These are phyloP conservation scores for Wickerhamomyces silvicola DNA, from an alignment of 805 yeast species.

Conservation along the genomic window DNA sequence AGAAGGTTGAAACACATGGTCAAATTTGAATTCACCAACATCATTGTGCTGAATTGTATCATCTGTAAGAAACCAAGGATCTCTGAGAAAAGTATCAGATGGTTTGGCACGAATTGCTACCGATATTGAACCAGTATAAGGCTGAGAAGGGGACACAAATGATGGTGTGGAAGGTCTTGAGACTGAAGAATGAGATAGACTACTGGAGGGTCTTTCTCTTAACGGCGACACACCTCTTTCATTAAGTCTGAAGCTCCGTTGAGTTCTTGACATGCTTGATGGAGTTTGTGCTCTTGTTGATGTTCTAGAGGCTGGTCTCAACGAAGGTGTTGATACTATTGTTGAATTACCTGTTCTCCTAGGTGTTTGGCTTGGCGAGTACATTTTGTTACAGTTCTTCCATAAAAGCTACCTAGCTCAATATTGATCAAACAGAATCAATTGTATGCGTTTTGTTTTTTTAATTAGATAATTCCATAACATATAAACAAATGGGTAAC, in stretches of 20 bases:
- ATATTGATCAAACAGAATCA: no score
- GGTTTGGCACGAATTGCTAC: conserved; percentile 82
- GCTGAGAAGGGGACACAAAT: conserved; percentile 11
- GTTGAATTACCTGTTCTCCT: conserved; percentile 8
- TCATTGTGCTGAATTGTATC: conserved; percentile 44
- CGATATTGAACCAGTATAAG: conserved; percentile 63
- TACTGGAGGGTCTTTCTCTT: conserved; percentile 11
- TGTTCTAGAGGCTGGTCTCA: conserved; percentile 17
- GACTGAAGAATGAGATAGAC: conserved; percentile 2
- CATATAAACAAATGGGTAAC: no score
- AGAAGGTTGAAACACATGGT: conserved; percentile 64
- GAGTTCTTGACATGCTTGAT: conserved; percentile 12
- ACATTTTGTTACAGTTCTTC: no score
- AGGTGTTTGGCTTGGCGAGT: conserved; percentile 19
- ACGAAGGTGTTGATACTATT: conserved; percentile 16
- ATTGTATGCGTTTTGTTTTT: no score
- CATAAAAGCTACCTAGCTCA: no score
- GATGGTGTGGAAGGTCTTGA: conserved; percentile 22
- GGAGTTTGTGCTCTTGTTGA: conserved; percentile 18
- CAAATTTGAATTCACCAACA: conserved; percentile 66
- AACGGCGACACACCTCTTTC: conserved; percentile 18
- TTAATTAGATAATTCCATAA: no score
- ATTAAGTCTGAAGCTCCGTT: conserved; percentile 4
- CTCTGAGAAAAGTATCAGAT: conserved; percentile 23
- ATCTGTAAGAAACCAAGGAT: conserved; percentile 26